Evolutionary conservation across 805 yeast species (phyloP).

Genomic region (Metschnikowia cubensis): DNA sequence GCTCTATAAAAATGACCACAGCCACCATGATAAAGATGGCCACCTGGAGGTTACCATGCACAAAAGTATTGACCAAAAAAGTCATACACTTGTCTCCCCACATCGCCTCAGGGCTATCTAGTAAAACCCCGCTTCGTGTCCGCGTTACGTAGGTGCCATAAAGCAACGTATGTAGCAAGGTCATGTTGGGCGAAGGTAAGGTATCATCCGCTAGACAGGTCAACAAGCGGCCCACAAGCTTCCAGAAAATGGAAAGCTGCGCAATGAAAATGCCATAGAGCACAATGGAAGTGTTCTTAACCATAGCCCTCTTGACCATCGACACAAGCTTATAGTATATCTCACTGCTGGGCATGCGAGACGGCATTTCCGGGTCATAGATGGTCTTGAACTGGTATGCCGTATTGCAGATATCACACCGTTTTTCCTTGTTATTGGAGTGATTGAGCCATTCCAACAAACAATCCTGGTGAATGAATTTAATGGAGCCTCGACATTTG

Average conservation of each 20-base stretch:
- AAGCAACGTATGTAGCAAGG: constrained; percentile 29
- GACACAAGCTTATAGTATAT: constrained; percentile 39
- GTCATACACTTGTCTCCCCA: constrained; percentile 19
- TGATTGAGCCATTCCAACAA: constrained; percentile 81
- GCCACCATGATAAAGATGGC: constrained; percentile 38
- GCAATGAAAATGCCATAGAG: constrained; percentile 41
- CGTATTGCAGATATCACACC: constrained; percentile 86
- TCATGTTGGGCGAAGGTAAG: constrained; percentile 38
- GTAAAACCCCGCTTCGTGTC: constrained; percentile 9
- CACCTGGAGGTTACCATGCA: constrained; percentile 38
- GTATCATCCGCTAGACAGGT: constrained; percentile 56
- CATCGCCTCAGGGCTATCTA: constrained; percentile 9
- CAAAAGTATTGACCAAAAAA: constrained; percentile 31
- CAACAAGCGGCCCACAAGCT: constrained; percentile 47
- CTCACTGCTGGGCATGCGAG: constrained; percentile 50
- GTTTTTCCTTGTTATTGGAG: constrained; percentile 50
- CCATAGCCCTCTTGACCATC: constrained; percentile 12
- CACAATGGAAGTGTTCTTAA: constrained; percentile 22
- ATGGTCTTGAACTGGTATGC: constrained; percentile 65
- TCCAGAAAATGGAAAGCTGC: constrained; percentile 59
- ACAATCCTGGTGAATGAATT: constrained; percentile 90
- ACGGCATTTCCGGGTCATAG: constrained; percentile 64
- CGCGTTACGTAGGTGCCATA: constrained; percentile 32
- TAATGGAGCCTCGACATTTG: constrained; percentile 88
- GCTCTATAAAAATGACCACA: constrained; percentile 50